A percentile compares a stretch with the other conserved stretches of the same genome.
Evolutionary conservation across 306 rosid genomes (phyloP).

Genomic region (Mimosa pudica): DNA sequence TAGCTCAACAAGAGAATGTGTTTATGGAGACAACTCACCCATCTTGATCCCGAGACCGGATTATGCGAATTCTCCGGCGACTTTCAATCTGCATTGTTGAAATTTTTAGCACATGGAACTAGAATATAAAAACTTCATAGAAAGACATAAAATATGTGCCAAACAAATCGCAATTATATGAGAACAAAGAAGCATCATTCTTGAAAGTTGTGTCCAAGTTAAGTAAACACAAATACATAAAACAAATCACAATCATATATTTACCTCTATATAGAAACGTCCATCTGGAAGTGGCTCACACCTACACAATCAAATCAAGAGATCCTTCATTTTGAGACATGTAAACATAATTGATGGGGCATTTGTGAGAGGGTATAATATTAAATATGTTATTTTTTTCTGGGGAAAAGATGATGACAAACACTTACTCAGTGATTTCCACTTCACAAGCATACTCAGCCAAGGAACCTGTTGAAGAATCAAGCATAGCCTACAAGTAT

Average conservation of each 20-base stretch:
- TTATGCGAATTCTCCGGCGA: slow-evolving; percentile 74
- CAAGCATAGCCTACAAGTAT: slow-evolving; percentile 68
- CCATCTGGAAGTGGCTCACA: slow-evolving; percentile 99
- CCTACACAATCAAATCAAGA: slow-evolving; percentile 49
- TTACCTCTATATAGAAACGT: slow-evolving; percentile 94
- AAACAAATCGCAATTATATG: neutral
- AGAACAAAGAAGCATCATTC: neutral
- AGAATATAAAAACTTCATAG: neutral
- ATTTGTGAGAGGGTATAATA: slow-evolving; percentile 1
- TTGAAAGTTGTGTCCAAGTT: neutral
- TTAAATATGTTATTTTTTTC: slow-evolving; percentile 6
- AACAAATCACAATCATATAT: slow-evolving; percentile 17
- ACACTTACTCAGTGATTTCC: slow-evolving; percentile 95
- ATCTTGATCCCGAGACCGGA: slow-evolving; percentile 85
- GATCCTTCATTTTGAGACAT: slow-evolving; percentile 19
- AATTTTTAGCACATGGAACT: slow-evolving; percentile 18
- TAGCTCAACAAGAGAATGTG: slow-evolving; percentile 17
- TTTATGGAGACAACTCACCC: slow-evolving; percentile 60
- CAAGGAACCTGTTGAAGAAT: slow-evolving; percentile 72
- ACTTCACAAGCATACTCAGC: slow-evolving; percentile 98
- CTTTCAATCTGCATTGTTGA: slow-evolving; percentile 76
- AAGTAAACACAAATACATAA: neutral
- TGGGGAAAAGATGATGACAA: slow-evolving; percentile 29
- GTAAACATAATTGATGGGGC: slow-evolving; percentile 2
- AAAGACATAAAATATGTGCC: too few relatives aligned